Evolutionary conservation across 73 alveolate genomes (phyloP).

Genomic region (Uronychia binucleata): DNA sequence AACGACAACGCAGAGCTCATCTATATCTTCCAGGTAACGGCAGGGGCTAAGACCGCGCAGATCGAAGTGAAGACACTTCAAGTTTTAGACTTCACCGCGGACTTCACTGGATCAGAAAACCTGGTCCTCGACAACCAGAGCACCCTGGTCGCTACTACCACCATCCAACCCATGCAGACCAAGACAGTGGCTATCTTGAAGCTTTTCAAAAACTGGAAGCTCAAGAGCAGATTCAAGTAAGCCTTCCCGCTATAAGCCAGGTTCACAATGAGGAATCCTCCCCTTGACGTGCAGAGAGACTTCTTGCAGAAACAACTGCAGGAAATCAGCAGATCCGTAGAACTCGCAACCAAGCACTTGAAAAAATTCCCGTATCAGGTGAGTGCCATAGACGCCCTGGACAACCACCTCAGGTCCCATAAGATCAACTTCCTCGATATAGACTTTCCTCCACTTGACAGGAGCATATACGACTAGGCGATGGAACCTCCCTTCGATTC

Average conservation of each 20-base stretch:
- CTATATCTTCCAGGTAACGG: no score
- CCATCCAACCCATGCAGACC: constrained; percentile 61
- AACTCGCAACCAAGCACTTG: constrained; percentile 28
- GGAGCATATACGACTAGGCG: constrained; percentile 70
- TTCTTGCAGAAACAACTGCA: constrained; percentile 63
- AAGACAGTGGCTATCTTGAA: constrained; percentile 79
- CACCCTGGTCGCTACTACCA: constrained; percentile 26
- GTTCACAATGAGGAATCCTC: constrained; percentile 85
- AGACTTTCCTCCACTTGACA: constrained; percentile 78
- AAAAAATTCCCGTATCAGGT: constrained; percentile 67
- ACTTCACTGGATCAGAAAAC: constrained; percentile 62
- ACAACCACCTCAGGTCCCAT: constrained; percentile 56
- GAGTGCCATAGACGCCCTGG: constrained; percentile 64
- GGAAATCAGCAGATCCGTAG: constrained; percentile 54
- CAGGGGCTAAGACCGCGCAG: no score
- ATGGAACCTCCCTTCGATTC: constrained; percentile 78
- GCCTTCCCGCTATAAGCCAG: background rate
- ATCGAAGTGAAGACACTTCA: constrained; percentile 46
- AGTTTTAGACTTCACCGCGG: constrained; percentile 61
- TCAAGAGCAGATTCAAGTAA: constrained; percentile 79
- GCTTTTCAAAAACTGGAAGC: constrained; percentile 87
- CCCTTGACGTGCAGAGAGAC: constrained; percentile 72
- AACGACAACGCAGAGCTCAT: no score
- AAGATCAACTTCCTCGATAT: constrained; percentile 66
- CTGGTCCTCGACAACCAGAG: constrained; percentile 28